Conservation (phyloP, 805 yeast genomes). For the Candida dajiaensis region DNA sequence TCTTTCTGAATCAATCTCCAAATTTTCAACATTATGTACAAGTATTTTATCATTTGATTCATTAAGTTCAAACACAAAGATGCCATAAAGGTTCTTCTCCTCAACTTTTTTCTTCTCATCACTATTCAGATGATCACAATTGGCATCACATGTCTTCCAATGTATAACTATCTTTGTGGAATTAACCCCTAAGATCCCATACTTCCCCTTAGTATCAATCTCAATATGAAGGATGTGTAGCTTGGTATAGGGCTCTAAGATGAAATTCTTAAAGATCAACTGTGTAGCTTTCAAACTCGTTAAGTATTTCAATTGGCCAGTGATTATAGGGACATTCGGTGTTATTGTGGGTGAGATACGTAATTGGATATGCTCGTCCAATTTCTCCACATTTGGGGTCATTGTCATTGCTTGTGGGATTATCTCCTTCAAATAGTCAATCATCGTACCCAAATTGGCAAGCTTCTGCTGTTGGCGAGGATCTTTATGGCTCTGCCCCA, state of each 20-base stretch:
- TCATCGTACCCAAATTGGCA: constrained; percentile 48
- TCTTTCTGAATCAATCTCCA: constrained; percentile 38
- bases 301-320: constrained; percentile 49
- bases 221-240: constrained; percentile 39
- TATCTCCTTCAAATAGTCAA: constrained; percentile 38
- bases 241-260: constrained; percentile 44
- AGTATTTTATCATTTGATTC: constrained; percentile 44
- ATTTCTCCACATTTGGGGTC: constrained; percentile 35
- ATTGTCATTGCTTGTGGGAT: constrained; percentile 46
- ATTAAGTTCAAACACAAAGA: constrained; percentile 61
- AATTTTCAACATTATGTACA: constrained; percentile 63
- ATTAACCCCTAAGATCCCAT: constrained; percentile 6
- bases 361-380: constrained; percentile 43
- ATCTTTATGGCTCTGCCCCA: not conserved
- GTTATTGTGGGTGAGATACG: constrained; percentile 52
- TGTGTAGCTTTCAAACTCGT: constrained; percentile 54
- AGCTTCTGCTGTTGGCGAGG: constrained; percentile 3
- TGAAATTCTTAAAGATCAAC: constrained; percentile 45
- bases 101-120: not conserved
- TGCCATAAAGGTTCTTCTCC: constrained; percentile 33
- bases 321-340: constrained; percentile 47
- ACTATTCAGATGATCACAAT: constrained; percentile 39
- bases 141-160: constrained; percentile 53
- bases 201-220: constrained; percentile 5
- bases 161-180: constrained; percentile 46